Percentiles rank a stretch among this genome's conserved stretches.
Evolutionary conservation across 495 filamentous ascomycete species (phyloP).

Genomic region (Aspergillus diversus): DNA sequence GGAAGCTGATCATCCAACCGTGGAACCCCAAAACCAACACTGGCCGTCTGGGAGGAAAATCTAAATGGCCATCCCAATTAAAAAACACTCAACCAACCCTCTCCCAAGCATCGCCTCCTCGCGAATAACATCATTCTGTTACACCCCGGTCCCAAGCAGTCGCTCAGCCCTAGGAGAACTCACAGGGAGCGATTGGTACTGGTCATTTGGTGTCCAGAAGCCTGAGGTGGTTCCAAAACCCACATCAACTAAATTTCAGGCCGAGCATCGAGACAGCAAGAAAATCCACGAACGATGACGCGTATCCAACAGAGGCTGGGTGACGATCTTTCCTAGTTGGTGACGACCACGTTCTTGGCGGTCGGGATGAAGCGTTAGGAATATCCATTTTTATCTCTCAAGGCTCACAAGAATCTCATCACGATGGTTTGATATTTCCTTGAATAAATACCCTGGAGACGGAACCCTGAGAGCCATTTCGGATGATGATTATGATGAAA

Average conservation of each 20-base stretch:
- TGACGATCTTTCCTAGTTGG: not conserved
- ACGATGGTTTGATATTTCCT: no score
- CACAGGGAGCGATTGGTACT: no score
- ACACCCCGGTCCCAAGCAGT: not conserved
- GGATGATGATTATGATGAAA: no score
- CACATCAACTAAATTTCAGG: no score
- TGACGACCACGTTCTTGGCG: slow-evolving; percentile 12
- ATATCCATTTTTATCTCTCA: not conserved
- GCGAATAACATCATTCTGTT: not conserved
- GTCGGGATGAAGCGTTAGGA: not conserved
- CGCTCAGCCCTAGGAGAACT: no score
- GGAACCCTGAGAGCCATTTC: not conserved
- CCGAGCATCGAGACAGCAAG: not conserved
- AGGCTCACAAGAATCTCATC: not conserved
- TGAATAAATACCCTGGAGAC: no score
- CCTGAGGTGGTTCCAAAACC: no score
- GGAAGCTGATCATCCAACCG: not conserved
- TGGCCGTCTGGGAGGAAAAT: not conserved
- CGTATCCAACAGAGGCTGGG: not conserved
- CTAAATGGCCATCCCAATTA: no score
- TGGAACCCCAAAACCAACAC: not conserved
- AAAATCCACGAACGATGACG: not conserved
- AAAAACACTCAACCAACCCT: no score
- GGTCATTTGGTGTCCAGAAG: no score
- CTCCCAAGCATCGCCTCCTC: not conserved